Evolutionary conservation across 306 rosid species (phyloP), one percentile per base, ranked within the genome.

Genomic region (Adenanthera pavonina): DNA sequence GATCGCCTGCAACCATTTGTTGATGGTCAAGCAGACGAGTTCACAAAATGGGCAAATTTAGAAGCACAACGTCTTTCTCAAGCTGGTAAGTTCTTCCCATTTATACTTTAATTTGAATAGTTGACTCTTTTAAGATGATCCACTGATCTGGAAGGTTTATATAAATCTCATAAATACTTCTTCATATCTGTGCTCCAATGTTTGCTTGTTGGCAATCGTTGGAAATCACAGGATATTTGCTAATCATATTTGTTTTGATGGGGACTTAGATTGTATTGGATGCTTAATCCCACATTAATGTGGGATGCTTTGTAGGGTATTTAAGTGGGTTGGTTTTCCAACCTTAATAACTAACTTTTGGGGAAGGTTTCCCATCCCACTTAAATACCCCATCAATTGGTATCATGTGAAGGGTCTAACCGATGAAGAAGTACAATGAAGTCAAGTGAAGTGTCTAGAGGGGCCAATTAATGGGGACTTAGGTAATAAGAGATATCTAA

Each of bases 31-130:
- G 70, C 6, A 43, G 92, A 92, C 33, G 99, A 95, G 81, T 95
- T 95, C 80, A 85, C 85, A 72, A 56, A 67, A 44, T 90, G 94
- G 97, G 94, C 97, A 75, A 87, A 76, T 71, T 80, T 82, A 78
- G 99, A 95, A 87, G 99, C 98, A 17, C 76, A 43, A 0, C 91
- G 62, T 47, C 99, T 95, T 85, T 93, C 99, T 69, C 17, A 66
- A 54, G 99, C 93, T 60, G 97, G 99, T 92, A 86, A 76, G 74
- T 19, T 34, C 77, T 82, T 54, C 81, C n/a, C 52, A 15, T 74
- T 74, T 75, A 34, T 65, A 17, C 51, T 78, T 48, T 34, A 47
- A n/a, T 74, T 68, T 48, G 47, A 19, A 5, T 74, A 25, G 8
- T 80, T 69, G 72, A 34, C 69, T 78, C 20, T 78, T 35, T 17